Evolutionary conservation across 306 rosid species (phyloP).

Genomic region (Elaeagnus macrophylla): DNA sequence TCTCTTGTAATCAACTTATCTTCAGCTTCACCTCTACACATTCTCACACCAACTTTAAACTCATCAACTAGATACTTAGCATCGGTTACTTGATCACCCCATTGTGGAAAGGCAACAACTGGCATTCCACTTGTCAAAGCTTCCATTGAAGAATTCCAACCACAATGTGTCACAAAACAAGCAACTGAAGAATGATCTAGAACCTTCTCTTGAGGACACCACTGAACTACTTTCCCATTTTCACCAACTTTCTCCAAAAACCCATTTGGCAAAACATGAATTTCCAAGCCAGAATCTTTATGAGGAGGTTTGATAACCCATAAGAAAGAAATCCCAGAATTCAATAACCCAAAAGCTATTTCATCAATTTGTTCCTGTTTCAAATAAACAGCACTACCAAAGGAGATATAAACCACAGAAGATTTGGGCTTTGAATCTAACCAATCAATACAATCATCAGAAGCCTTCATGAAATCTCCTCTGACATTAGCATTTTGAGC

Average conservation of each 20-base stretch:
- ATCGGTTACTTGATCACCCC: constrained; percentile 58
- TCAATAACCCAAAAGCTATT: constrained; percentile 23
- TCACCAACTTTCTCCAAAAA: constrained; percentile 28
- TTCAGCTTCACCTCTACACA: constrained; percentile 25
- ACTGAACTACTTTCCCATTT: constrained; percentile 38
- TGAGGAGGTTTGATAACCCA: constrained; percentile 47
- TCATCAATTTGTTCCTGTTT: constrained; percentile 42
- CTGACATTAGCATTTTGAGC: constrained; percentile 9
- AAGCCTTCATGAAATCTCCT: constrained; percentile 33
- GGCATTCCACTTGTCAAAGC: constrained; percentile 48
- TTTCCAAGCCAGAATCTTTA: not conserved
- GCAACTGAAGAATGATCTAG: constrained; percentile 42
- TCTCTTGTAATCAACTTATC: constrained; percentile 17
- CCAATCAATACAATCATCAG: constrained; percentile 43
- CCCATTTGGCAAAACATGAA: constrained; percentile 35
- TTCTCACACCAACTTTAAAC: constrained; percentile 19
- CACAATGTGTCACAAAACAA: constrained; percentile 59
- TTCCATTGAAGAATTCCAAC: constrained; percentile 64
- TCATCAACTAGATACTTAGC: constrained; percentile 38
- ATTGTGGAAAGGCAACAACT: constrained; percentile 42
- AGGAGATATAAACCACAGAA: constrained; percentile 50
- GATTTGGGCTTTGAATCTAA: constrained; percentile 20
- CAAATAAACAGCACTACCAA: constrained; percentile 39
- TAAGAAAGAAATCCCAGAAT: constrained; percentile 29
- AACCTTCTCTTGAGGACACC: constrained; percentile 55